phyloP scores from a whole-genome alignment of 2,329 filamentous ascomycete species.

The Apiospora malaysiana region DNA sequence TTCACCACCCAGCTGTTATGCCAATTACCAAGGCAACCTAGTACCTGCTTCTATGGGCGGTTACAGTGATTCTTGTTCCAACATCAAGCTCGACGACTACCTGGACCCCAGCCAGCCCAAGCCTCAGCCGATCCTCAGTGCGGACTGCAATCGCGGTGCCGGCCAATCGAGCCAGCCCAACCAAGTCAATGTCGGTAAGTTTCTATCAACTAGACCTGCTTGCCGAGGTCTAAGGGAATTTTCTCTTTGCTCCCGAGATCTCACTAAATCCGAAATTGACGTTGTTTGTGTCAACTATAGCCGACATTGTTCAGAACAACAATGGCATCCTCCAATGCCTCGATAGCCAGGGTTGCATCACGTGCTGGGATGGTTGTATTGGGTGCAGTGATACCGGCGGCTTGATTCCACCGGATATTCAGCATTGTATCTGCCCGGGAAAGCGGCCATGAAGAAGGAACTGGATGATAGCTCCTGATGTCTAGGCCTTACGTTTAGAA shows the following conservation, averaged over 20 bases:
- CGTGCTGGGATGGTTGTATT: background rate
- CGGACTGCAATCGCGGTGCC: background rate
- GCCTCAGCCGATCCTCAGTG: background rate
- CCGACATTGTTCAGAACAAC: background rate
- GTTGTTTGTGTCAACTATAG: background rate
- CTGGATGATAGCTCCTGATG: background rate
- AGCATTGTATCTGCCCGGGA: too few species aligned
- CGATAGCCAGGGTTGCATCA: background rate
- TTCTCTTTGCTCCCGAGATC: background rate
- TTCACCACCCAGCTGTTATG: background rate
- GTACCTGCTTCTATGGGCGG: background rate
- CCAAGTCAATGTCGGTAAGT: constrained; percentile 6
- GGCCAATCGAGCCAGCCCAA: background rate
- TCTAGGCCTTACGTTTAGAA: background rate
- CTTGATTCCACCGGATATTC: background rate
- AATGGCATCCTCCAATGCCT: background rate
- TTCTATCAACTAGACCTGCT: background rate
- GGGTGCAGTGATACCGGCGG: background rate
- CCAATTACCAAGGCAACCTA: constrained; percentile 10
- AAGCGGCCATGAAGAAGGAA: background rate
- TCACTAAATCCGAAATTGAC: background rate
- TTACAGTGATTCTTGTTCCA: background rate
- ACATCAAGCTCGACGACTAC: background rate
- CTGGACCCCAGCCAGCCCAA: background rate
- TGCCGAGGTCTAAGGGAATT: too few species aligned